Conservation (phyloP, 306 rosid genomes). For the Medicago lupulina region DNA sequence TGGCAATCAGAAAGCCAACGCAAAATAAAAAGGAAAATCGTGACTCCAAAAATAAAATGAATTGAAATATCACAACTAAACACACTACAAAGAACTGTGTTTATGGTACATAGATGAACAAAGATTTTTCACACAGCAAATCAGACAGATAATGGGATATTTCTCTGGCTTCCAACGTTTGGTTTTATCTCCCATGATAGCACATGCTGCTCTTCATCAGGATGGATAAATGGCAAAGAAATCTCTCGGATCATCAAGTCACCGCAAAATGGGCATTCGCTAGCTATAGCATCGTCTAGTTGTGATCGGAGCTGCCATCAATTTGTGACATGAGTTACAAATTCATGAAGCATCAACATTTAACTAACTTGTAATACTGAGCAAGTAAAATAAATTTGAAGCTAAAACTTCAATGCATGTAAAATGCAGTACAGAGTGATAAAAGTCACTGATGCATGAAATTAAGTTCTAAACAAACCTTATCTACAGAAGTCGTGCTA, state of each 20-base stretch:
- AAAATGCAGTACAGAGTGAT: constrained; percentile 29
- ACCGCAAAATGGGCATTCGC: constrained; percentile 97
- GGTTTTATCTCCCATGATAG: constrained; percentile 84
- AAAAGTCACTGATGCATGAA: constrained; percentile 39
- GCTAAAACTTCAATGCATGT: constrained; percentile 31
- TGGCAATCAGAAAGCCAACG: constrained; percentile 8
- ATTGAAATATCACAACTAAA: constrained; percentile 39
- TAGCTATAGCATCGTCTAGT: constrained; percentile 92
- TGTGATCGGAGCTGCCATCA: constrained; percentile 83
- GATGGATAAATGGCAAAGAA: constrained; percentile 73
- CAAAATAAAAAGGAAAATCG: constrained; percentile 11
- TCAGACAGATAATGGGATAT: constrained; percentile 63
- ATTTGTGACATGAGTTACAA: constrained; percentile 16
- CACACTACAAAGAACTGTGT: constrained; percentile 15
- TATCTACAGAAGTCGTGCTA: constrained; percentile 73
- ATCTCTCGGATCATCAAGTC: constrained; percentile 93
- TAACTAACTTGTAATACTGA: constrained; percentile 14
- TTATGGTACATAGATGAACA: constrained; percentile 19
- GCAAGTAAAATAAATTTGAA: constrained; percentile 12
- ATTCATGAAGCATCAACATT: constrained; percentile 21
- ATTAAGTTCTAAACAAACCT: constrained; percentile 64
- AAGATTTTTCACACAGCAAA: constrained; percentile 19
- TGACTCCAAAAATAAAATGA: background rate
- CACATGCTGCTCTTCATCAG: constrained; percentile 72
- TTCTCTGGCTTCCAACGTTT: constrained; percentile 74